Conservation (phyloP, 75 land plant genomes). For the Sequoia sempervirens region DNA sequence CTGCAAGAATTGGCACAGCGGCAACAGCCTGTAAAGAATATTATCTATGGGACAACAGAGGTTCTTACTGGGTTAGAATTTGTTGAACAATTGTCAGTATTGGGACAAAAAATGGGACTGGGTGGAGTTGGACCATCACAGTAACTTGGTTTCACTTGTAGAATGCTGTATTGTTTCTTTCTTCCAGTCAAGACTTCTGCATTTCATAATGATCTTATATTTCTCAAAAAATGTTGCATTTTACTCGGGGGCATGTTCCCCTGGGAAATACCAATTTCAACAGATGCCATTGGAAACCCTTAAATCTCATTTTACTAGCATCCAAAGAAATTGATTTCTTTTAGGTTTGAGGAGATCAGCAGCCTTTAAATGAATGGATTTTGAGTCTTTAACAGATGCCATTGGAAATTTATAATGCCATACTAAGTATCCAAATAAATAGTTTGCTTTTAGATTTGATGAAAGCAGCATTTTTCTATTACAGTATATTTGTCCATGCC, state of each 20-base stretch:
- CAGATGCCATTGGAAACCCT: too few species aligned
- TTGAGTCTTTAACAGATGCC: neutral
- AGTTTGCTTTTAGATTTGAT: too few species aligned
- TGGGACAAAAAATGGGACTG: slow-evolving; percentile 88
- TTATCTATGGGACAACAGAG: slow-evolving; percentile 94
- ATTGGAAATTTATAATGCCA: neutral
- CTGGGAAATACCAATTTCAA: too few species aligned
- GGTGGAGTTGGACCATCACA: slow-evolving; percentile 25
- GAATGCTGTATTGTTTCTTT: neutral
- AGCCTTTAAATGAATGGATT: neutral
- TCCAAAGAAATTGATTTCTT: neutral
- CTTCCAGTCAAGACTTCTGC: neutral
- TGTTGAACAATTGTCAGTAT: slow-evolving; percentile 62
- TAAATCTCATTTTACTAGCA: neutral
- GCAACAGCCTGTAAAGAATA: slow-evolving; percentile 76
- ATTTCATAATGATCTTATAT: neutral
- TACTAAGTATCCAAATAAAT: neutral
- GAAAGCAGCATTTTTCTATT: too few species aligned
- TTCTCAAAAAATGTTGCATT: neutral
- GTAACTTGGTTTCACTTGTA: neutral
- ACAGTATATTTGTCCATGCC: too few species aligned
- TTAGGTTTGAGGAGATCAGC: slow-evolving; percentile 1
- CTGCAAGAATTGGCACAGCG: slow-evolving; percentile 78
- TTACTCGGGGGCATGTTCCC: neutral
- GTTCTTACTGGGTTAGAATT: slow-evolving; percentile 82